These are phyloP conservation scores for Globisporangium perplexum DNA, from an alignment of 352 stramenopile species.

Conservation along the genomic window DNA sequence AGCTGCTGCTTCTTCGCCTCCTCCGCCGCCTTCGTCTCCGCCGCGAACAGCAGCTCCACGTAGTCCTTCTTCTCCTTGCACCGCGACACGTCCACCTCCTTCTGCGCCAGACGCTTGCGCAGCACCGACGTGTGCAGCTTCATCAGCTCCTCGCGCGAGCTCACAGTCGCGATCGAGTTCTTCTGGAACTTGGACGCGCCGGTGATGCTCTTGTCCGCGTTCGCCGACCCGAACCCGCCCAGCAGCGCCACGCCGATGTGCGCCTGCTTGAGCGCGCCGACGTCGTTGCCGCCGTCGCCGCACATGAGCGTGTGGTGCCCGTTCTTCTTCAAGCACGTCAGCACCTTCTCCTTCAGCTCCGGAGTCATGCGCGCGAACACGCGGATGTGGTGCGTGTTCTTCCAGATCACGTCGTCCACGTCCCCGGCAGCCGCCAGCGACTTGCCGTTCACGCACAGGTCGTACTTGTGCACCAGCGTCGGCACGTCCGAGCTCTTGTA, in stretches of 20 bases:
- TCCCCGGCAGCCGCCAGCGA: conserved; percentile 65
- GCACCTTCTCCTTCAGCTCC: conserved; percentile 95
- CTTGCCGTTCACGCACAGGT: conserved; percentile 83
- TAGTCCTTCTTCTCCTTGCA: conserved; percentile 84
- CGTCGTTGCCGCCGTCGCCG: conserved; percentile 98
- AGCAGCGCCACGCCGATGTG: conserved; percentile 83
- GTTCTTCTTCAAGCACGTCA: conserved; percentile 92
- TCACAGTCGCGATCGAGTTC: conserved; percentile 32
- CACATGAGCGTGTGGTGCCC: conserved; percentile 96
- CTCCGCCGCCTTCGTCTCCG: conserved; percentile 53
- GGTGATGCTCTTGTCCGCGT: conserved; percentile 85
- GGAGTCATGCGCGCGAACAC: conserved; percentile 97
- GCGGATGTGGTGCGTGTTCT: conserved; percentile 67
- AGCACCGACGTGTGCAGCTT: conserved; percentile 84
- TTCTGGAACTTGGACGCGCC: conserved; percentile 75
- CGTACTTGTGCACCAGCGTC: conserved; percentile 70
- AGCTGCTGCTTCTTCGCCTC: conserved; percentile 56
- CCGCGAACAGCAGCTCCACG: conserved; percentile 65
- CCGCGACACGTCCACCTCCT: conserved; percentile 52
- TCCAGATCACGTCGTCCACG: conserved; percentile 81
- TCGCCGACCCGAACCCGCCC: conserved; percentile 77
- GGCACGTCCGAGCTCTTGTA: conserved; percentile 65
- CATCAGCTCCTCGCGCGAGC: conserved; percentile 67
- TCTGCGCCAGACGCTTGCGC: conserved; percentile 71
- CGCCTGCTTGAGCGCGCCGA: conserved; percentile 92